These are phyloP conservation scores for Xylaria sp. DNA, from an alignment of 2,329 filamentous ascomycete genomes.

Conservation along the genomic window DNA sequence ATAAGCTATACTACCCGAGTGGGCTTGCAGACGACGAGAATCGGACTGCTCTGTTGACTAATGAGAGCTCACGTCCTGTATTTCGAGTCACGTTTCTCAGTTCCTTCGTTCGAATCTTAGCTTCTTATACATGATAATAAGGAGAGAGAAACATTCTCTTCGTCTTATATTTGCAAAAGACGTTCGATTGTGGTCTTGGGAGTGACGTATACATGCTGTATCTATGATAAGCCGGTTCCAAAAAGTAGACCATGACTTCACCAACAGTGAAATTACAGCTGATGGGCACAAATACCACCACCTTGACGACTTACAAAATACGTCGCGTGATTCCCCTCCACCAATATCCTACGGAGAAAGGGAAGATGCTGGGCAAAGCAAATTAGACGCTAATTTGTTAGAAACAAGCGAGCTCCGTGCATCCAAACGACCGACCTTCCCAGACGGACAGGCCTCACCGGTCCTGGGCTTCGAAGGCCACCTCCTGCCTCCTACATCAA, in stretches of 20 bases:
- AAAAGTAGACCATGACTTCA: constrained; percentile 25
- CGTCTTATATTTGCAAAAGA: constrained; percentile 5
- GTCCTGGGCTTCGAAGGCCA: constrained; percentile 23
- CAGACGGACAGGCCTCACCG: constrained; percentile 47
- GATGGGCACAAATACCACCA: constrained; percentile 5
- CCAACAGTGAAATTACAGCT: not conserved
- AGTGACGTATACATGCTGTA: not conserved
- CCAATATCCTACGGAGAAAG: not conserved
- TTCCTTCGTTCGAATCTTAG: not conserved
- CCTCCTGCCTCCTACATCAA: constrained; percentile 21
- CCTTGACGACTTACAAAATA: constrained; percentile 6
- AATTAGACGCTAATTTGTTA: constrained; percentile 39
- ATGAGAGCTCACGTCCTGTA: not conserved
- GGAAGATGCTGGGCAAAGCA: constrained; percentile 19
- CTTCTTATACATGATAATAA: not conserved
- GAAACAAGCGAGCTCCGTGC: constrained; percentile 51
- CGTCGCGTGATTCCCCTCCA: not conserved
- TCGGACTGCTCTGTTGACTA: constrained; percentile 3
- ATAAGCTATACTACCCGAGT: not conserved
- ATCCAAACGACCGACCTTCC: constrained; percentile 57
- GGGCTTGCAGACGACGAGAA: constrained; percentile 1
- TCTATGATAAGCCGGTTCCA: not conserved
- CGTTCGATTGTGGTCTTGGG: not conserved
- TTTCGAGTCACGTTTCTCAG: not conserved
- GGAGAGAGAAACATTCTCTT: not conserved